Base-by-base conservation (phyloP, 805 yeast genomes). In the Yarrowia keelungensis region DNA sequence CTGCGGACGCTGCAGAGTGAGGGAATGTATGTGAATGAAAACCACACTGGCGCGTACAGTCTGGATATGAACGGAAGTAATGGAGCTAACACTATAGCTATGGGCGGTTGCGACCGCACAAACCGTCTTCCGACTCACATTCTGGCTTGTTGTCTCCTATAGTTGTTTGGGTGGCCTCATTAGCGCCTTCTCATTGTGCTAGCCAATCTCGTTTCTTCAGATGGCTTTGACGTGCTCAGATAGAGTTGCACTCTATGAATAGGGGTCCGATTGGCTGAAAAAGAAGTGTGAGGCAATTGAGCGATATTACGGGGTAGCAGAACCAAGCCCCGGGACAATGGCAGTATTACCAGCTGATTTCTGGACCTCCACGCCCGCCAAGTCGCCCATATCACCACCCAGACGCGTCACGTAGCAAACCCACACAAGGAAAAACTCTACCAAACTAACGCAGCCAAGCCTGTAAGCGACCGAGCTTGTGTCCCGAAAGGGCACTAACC, bases 371-470 rank as follows among this genome's bases (percentile, higher is more conserved):
- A 38, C 12, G 3, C 39, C 39, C 39, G 39, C 16, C n/a, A 12
- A 5, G 32, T 5, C 3, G 16, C 5, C 51, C n/a, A 1, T 1
- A 5, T 5, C 36, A 26, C 36, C 16, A 14, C n/a, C 39, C 5
- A 51, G 32, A 51, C 64, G 64, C 50, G 64, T 58, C 62, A 41
- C 47, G 47, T 35, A 47, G 26, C 7, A 35, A 38, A 32, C 16
- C 10, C 15, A 8, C 19, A 58, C 62, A 56, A 56, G 32, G 64
- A 43, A 58, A 58, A 56, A 41, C 64, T 42, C 39, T 42, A 58
- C 64, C 41, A 58, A 58, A 42, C 42, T 43, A 45, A 35, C 35
- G 50, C 51, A 59, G 64, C 65, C 65, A 59, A 59, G 65, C 50
- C 65, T 59, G 65, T 45, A 59, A 42, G 65, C 51, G 49, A 43